A percentile compares a stretch with the other conserved stretches of the same genome.
Evolutionary conservation across 1,284 basidiomycete genomes (phyloP).

Genomic region (Puccinia horiana): DNA sequence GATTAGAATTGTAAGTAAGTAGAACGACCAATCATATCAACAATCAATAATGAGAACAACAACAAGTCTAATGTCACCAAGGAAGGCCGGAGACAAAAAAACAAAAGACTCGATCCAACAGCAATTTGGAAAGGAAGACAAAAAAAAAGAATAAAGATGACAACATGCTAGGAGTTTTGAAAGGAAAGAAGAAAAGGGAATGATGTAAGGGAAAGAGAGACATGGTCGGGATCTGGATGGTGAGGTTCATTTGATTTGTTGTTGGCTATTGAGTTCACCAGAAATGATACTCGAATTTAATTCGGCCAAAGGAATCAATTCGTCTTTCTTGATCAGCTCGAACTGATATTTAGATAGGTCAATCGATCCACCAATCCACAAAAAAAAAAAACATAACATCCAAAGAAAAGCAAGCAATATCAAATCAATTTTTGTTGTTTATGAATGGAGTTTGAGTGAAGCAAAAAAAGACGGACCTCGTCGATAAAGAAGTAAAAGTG

Average conservation of each 20-base stretch:
- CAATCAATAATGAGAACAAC: too few species aligned
- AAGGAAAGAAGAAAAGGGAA: not conserved
- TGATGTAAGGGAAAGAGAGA: not conserved
- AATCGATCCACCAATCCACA: not conserved
- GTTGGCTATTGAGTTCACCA: slow-evolving; percentile 51
- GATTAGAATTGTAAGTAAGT: too few species aligned
- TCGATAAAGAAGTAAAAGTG: slow-evolving; percentile 97
- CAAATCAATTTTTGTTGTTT: slow-evolving; percentile 29
- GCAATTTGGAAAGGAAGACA: too few species aligned
- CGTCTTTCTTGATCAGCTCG: slow-evolving; percentile 93
- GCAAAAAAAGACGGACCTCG: slow-evolving; percentile 62
- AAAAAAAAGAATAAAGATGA: too few species aligned
- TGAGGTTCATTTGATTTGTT: not conserved
- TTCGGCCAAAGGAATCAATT: slow-evolving; percentile 91
- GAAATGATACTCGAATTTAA: slow-evolving; percentile 88
- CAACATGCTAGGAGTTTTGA: too few species aligned
- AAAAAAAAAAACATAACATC: slow-evolving; percentile 54
- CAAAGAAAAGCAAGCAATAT: slow-evolving; percentile 52
- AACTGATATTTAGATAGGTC: slow-evolving; percentile 63
- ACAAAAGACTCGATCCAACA: too few species aligned
- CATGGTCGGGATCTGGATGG: not conserved
- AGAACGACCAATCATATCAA: too few species aligned
- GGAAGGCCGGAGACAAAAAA: too few species aligned
- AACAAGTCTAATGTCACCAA: too few species aligned
- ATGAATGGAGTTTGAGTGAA: not conserved